Conservation (phyloP, 768 basidiomycete species). For the Mycena galopus region DNA sequence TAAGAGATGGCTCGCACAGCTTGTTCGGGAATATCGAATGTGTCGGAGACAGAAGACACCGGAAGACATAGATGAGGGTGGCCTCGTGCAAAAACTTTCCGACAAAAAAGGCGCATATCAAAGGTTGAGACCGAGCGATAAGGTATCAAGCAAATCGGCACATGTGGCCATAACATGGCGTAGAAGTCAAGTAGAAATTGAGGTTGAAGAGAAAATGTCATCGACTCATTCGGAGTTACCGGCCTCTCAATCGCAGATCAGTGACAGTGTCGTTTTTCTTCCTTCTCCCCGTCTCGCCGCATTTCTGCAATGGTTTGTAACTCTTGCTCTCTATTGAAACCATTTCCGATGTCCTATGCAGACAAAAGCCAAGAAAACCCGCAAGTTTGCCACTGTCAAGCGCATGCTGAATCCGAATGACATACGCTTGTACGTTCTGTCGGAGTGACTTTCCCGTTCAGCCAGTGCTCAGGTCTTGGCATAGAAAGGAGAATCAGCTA, state of each 20-base stretch:
- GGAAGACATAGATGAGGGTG: too few relatives aligned
- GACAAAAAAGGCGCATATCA: too few relatives aligned
- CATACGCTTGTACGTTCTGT: constrained; percentile 80
- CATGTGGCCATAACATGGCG: too few relatives aligned
- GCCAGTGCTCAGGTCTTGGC: constrained; percentile 27
- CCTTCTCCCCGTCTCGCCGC: not conserved
- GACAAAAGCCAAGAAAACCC: constrained; percentile 93
- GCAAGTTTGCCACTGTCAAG: constrained; percentile 96
- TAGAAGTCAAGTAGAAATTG: too few relatives aligned
- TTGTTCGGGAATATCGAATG: too few relatives aligned
- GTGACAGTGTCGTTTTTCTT: constrained; percentile 7
- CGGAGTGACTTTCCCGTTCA: not conserved
- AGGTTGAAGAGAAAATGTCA: too few relatives aligned
- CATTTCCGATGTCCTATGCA: constrained; percentile 45
- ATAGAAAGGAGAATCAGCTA: constrained; percentile 92
- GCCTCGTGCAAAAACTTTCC: too few relatives aligned
- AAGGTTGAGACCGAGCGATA: too few relatives aligned
- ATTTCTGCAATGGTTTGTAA: constrained; percentile 15
- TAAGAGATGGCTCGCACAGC: too few relatives aligned
- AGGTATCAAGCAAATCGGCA: too few relatives aligned
- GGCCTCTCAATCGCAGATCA: not conserved
- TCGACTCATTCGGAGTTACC: not conserved
- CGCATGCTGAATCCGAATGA: constrained; percentile 95
- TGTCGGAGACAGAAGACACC: too few relatives aligned
- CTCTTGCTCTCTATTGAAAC: not conserved